Base-by-base conservation (phyloP, 2,329 filamentous ascomycete species). In the Leptographium radiaticola region DNA sequence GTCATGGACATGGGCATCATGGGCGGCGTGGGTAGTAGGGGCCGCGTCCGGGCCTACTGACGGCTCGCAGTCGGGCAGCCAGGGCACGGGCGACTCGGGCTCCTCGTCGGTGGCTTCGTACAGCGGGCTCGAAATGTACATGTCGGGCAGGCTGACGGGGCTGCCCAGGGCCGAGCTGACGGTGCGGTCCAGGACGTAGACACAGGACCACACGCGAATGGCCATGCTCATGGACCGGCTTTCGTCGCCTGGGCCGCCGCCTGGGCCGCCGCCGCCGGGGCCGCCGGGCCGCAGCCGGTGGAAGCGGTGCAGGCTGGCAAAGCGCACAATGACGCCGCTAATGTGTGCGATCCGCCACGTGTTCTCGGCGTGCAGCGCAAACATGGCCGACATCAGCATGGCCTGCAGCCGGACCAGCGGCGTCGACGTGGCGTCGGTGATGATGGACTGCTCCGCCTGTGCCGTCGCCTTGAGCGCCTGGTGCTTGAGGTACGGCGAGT, bases 361-460 rank as follows among this genome's bases (percentile, higher is more conserved):
- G 44, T 54, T 56, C 30, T 56, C 52, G 10, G 52, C 55, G 31
- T 56, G 55, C 25, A 56, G 49, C 8, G 55, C 52, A 50, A 52
- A 56, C 49, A 56, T 56, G 49, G 52, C 55, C 13, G 52, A 56
- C 52, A 56, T 38, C 15, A 56, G 40, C 55, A 56, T 56, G 34
- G 55, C 55, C 15, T 56, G 55, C 6, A 56, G 49, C 13, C 55
- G 52, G 38, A 52, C 11, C 1, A 56, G 55, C 2, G 52, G 55
- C 9, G 55, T 54, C 13, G 49, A 52, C 3, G 52, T 54, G 2
- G 39, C 40, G 49, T 54, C 52, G 2, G 55, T 34, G 49, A 56
- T 50, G 45, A 56, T 52, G 30, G 44, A 54, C 44, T 56, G 55
- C 39, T 56, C 55, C 6, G 55, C 55, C 46, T 56, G 52, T n/a